Evolutionary conservation across 1,284 basidiomycete species (phyloP).

Genomic region (Heterobasidion parviporum): DNA sequence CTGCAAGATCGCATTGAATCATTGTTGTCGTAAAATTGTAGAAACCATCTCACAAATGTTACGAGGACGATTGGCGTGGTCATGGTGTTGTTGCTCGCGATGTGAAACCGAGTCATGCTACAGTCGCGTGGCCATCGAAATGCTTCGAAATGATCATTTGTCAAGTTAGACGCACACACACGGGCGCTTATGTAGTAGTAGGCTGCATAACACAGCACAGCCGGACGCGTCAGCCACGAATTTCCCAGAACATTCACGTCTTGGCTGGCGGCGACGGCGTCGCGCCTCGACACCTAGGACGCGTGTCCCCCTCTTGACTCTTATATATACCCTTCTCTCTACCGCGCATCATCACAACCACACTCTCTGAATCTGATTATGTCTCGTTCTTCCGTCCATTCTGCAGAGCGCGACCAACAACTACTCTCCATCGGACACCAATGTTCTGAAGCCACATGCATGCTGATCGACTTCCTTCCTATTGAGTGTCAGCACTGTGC

Average conservation of each 20-base stretch:
- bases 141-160: too few relatives aligned
- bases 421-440: slow-evolving; percentile 63
- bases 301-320: neutral
- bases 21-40: neutral
- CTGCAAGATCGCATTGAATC: slow-evolving; percentile 23
- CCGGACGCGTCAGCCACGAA: neutral
- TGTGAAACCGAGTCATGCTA: neutral
- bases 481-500: slow-evolving; percentile 73
- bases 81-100: neutral
- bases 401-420: slow-evolving; percentile 36
- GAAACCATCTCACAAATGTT: slow-evolving; percentile 18
- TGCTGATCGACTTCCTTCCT: slow-evolving; percentile 72
- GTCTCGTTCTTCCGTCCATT: slow-evolving; percentile 18
- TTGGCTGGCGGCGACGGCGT: slow-evolving; percentile 12
- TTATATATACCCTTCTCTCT: neutral
- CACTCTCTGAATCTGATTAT: slow-evolving; percentile 13
- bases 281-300: slow-evolving; percentile 9
- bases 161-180: too few relatives aligned
- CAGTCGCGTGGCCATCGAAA: too few relatives aligned
- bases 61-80: slow-evolving; percentile 15
- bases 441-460: slow-evolving; percentile 56
- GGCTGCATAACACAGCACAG: too few relatives aligned
- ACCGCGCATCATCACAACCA: slow-evolving; percentile 7
- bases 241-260: neutral
- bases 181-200: neutral